Base-by-base conservation (phyloP, 2,329 filamentous ascomycete genomes). In the Xylariomycetidae sp. region DNA sequence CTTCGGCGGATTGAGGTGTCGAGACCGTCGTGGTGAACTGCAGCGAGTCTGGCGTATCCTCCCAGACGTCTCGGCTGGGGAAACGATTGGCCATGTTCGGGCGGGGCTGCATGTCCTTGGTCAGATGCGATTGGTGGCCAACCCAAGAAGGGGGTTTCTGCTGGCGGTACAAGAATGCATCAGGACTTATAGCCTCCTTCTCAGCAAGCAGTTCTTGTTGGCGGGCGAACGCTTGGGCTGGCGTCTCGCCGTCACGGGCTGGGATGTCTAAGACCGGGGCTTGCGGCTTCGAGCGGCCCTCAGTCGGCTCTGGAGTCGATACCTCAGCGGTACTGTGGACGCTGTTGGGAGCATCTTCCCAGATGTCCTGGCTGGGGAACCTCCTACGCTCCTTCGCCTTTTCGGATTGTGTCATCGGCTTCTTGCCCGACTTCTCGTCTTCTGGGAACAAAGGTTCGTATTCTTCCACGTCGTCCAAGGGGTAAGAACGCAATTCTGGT, bases 381-480 rank as follows among this genome's bases (percentile, higher is more conserved):
- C 74, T 62, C 40, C 83, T 76, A 40, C 72, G 65, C 44, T 77
- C 70, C 35, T 66, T 66, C 36, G 71, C 61, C 43, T 71, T 70
- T 31, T 69, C 64, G 16, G 57, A 55, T 25, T 63, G 51, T 7
- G 57, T 50, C 19, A 57, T 55, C 13, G 63, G 56, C 33, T 64
- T 56, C 36, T 64, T 59, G 13, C 49, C 46, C 14, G 56, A 66
- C 36, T 78, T 74, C 4, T 74, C 72, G 12, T 89, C 85, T 36
- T 92, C 88, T 0, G 86, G 82, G 61, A 98, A 98, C 4, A 98
- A 67, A 2, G 92, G 92, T 57, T 97, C 90, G 52, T 97, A 97
- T 58, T 97, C 89, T 50, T 89, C 83, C 5, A 94, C 85, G 51
- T 94, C 84, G 49, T 94, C 88, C 7, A 94, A 66, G 5, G 85